Conservation (phyloP, 257 asterid genomes). For the Solanum lignicaule region DNA sequence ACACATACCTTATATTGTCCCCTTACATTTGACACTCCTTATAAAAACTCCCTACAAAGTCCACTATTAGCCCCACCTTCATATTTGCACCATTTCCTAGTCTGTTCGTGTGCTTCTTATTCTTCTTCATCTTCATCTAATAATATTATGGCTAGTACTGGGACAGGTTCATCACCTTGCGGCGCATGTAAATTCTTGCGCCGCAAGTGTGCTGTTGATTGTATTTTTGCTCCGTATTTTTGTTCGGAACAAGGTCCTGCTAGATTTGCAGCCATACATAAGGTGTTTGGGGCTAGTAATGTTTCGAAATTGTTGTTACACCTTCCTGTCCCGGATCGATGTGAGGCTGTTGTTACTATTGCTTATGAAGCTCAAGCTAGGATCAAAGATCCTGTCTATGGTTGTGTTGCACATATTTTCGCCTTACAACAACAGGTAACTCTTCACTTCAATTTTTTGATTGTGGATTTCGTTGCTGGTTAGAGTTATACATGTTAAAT, state of each 20-base stretch:
- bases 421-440: constrained; percentile 79
- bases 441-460: neutral
- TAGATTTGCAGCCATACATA: constrained; percentile 79
- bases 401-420: constrained; percentile 71
- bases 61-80: constrained; percentile 7
- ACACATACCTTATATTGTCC: constrained; percentile 43
- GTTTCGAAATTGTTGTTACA: constrained; percentile 66
- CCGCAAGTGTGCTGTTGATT: constrained; percentile 68
- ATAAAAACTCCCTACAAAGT: constrained; percentile 13
- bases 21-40: constrained; percentile 18
- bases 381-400: constrained; percentile 75
- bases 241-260: constrained; percentile 89
- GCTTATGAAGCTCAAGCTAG: constrained; percentile 93
- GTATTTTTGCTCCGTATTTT: constrained; percentile 76
- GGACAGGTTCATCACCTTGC: constrained; percentile 72
- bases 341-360: constrained; percentile 78
- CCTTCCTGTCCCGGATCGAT: constrained; percentile 55
- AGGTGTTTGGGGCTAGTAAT: constrained; percentile 93
- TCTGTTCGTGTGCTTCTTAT: constrained; percentile 44
- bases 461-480: neutral
- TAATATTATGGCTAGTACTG: constrained; percentile 9
- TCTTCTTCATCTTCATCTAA: neutral
- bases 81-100: constrained; percentile 21
- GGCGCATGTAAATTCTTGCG: constrained; percentile 96
- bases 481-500: neutral